Evolutionary conservation across 148 eudicot genomes (phyloP), one percentile per base, ranked within the genome.

Genomic region (Vaccinium corymbosum): DNA sequence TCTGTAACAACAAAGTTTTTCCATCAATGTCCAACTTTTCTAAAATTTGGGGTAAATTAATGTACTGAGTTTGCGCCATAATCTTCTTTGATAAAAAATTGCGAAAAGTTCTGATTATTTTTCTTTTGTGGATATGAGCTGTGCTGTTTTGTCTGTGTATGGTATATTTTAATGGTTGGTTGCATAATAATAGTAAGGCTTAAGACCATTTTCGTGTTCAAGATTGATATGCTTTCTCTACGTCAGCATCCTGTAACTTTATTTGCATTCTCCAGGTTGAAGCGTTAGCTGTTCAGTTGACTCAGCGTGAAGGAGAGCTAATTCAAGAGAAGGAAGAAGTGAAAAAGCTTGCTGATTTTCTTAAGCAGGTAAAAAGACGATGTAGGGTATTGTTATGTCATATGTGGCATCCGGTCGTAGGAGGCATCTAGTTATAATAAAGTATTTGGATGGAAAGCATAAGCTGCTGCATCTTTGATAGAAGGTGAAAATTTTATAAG

Each of bases 311-410:
- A 90, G 99, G 99, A 76, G 99, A 97, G 87, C 90, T 97, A 75
- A 87, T 97, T 87, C 96, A 94, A 82, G 99, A 97, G 87, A 97
- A 95, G 87, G 93, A 90, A n/a, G 99, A 97, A 89, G 99, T 97
- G 85, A 97, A 95, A 89, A 92, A 89, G 90, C 92, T 97, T 59
- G 97, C 98, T 52, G 89, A 91, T 79, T 97, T 95, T 87, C 89
- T 97, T 77, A 95, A 95, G 90, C 93, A 97, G 99, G 99, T 97
- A 88, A 16, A 79, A 51, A 55, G 73, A 80, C 50, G 42, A 11
- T 1, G 70, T 52, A 73, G 7, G 29, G 29, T 20, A 11, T 57
- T 79, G 70, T 79, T 53, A n/a, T 84, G 16, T 52, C 15, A 62
- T n/a, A 35, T 52, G 62, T 42, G 6, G 46, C 6, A 52, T 29